Conservation (phyloP, 2,329 filamentous ascomycete genomes). For the Colletotrichum navitas region DNA sequence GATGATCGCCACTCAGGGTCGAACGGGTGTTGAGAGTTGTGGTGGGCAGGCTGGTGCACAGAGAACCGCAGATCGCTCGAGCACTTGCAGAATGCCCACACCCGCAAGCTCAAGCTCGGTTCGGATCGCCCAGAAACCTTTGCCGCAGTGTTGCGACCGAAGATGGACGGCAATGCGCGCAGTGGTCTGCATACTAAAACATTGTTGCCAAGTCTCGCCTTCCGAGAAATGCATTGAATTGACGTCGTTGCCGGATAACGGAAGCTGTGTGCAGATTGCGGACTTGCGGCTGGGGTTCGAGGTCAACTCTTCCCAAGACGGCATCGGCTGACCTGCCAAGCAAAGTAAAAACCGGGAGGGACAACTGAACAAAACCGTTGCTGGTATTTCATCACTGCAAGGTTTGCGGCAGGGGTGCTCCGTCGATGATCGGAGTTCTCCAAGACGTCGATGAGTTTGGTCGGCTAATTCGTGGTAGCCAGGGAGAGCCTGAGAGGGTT, state of each 20-base stretch:
- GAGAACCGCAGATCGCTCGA: constrained; percentile 35
- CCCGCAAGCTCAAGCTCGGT: constrained; percentile 30
- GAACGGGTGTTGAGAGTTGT: constrained; percentile 22
- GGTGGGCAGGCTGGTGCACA: constrained; percentile 20
- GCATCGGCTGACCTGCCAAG: constrained; percentile 35
- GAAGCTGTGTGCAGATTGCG: not conserved
- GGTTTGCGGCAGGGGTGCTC: not conserved
- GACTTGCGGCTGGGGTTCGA: not conserved
- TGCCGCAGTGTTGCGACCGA: constrained; percentile 30
- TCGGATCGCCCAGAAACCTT: constrained; percentile 32
- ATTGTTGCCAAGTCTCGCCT: not conserved
- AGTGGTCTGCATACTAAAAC: not conserved
- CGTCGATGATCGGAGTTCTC: not conserved
- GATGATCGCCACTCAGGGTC: constrained; percentile 37
- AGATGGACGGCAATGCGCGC: not conserved
- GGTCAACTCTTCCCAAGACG: constrained; percentile 13
- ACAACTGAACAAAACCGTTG: constrained; percentile 1
- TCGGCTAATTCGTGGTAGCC: not conserved
- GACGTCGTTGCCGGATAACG: not conserved
- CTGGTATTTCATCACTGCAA: not conserved
- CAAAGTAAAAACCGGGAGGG: not conserved
- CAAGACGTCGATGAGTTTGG: not conserved
- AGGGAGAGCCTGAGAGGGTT: constrained; percentile 3
- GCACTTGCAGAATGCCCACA: constrained; percentile 36
- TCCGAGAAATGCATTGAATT: not conserved